A percentile compares a stretch with the other conserved stretches of the same genome.
Evolutionary conservation across 345 rosid species (phyloP).

Genomic region (Passiflora organensis): DNA sequence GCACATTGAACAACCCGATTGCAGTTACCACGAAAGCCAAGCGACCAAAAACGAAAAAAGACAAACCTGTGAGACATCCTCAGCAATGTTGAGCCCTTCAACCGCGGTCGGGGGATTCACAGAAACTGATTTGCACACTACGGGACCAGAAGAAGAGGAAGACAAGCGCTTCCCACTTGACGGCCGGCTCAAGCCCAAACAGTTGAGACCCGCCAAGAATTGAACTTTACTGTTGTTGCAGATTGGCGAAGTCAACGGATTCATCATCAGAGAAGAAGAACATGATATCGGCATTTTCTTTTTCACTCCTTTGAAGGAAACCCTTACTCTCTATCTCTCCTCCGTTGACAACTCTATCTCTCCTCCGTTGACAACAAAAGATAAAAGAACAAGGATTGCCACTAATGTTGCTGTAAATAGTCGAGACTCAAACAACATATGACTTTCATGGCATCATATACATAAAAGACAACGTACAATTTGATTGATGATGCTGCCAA

Average conservation of each 20-base stretch:
- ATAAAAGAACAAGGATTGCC: too few relatives aligned
- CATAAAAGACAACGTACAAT: too few relatives aligned
- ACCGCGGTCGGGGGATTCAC: conserved; percentile 46
- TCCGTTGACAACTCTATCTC: too few relatives aligned
- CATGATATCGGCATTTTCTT: conserved; percentile 32
- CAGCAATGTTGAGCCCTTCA: conserved; percentile 82
- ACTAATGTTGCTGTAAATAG: too few relatives aligned
- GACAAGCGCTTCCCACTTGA: background rate
- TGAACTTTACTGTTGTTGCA: conserved; percentile 20
- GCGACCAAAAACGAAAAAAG: background rate
- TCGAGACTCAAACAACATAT: too few relatives aligned
- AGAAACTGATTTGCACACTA: conserved; percentile 66
- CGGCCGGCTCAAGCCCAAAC: conserved; percentile 5
- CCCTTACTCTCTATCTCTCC: too few relatives aligned
- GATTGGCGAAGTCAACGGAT: conserved; percentile 39
- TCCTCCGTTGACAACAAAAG: too few relatives aligned
- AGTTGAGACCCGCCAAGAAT: conserved; percentile 10
- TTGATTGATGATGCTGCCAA: too few relatives aligned
- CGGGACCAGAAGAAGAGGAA: conserved; percentile 25
- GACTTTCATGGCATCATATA: too few relatives aligned
- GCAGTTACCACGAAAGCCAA: background rate
- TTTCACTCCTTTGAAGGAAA: background rate
- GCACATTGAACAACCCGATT: background rate
- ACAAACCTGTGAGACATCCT: conserved; percentile 66
- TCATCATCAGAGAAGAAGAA: conserved; percentile 32